These are phyloP conservation scores for Globisporangium lucens DNA, from an alignment of 352 stramenopile genomes.

Conservation along the genomic window DNA sequence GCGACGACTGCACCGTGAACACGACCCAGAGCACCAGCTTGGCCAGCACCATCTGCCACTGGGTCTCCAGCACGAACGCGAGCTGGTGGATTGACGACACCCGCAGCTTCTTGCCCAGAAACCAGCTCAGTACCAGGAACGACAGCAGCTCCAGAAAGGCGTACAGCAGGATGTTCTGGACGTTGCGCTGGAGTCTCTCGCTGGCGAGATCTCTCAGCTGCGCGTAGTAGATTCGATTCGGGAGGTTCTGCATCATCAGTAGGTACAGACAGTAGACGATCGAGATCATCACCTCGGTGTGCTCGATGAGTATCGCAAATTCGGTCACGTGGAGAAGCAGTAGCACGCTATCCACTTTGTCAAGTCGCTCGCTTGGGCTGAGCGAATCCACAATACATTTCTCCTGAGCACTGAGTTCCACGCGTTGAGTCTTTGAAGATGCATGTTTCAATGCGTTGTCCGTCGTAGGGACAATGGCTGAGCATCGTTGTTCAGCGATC, in stretches of 20 bases:
- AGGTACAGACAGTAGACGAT: conserved; percentile 13
- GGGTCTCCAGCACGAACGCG: conserved; percentile 31
- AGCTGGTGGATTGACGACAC: conserved; percentile 25
- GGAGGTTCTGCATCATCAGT: conserved; percentile 19
- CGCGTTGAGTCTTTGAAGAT: too few species aligned
- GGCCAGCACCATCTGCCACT: conserved; percentile 25
- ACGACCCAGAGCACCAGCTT: conserved; percentile 40
- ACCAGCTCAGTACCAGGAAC: conserved; percentile 24
- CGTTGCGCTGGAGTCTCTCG: not conserved
- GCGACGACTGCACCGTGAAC: conserved; percentile 24
- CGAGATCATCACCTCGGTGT: conserved; percentile 16
- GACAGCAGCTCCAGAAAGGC: conserved; percentile 33
- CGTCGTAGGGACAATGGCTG: too few species aligned
- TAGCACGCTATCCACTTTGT: not conserved
- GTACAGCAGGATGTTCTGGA: conserved; percentile 28
- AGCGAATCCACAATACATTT: not conserved
- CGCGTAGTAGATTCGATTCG: conserved; percentile 26
- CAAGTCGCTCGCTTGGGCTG: not conserved
- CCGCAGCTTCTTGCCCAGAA: conserved; percentile 18
- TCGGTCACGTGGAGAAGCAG: conserved; percentile 14
- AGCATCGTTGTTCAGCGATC: too few species aligned
- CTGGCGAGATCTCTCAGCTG: conserved; percentile 23
- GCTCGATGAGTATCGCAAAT: conserved; percentile 16
- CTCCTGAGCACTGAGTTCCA: not conserved
- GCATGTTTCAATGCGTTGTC: too few species aligned